These are phyloP conservation scores for Chenopodium quinoa DNA, from an alignment of 148 eudicot genomes.

Conservation along the genomic window DNA sequence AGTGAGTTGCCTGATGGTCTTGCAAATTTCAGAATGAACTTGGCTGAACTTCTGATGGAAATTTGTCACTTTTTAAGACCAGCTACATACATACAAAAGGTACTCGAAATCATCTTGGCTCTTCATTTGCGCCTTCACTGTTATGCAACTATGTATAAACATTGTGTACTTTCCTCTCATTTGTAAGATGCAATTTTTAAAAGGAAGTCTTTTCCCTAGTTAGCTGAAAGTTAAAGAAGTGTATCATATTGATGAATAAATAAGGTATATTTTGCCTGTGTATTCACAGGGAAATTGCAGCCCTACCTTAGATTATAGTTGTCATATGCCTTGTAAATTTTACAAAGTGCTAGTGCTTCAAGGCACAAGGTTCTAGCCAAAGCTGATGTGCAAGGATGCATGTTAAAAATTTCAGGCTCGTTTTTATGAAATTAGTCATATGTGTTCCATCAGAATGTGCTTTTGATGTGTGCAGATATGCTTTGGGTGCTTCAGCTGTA, in stretches of 20 bases:
- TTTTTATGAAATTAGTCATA: neutral
- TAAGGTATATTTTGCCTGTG: neutral
- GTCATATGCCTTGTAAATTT: neutral
- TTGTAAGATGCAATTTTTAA: neutral
- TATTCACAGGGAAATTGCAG: neutral
- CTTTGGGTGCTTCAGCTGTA: neutral
- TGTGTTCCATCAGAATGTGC: neutral
- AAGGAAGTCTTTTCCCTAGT: neutral
- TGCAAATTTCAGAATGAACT: slow-evolving; percentile 72
- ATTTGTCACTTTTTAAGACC: slow-evolving; percentile 75
- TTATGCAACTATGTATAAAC: neutral
- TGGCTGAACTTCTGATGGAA: slow-evolving; percentile 88
- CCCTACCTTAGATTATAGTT: neutral
- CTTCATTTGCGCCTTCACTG: neutral
- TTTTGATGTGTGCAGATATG: neutral
- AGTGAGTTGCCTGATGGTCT: slow-evolving; percentile 83
- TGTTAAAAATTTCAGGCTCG: neutral
- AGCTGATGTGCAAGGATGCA: slow-evolving; percentile 1
- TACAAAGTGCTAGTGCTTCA: neutral
- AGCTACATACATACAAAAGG: slow-evolving; percentile 68
- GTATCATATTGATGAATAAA: neutral
- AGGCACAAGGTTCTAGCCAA: neutral
- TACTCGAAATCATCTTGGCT: slow-evolving; percentile 23
- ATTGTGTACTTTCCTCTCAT: slow-evolving; percentile 3
- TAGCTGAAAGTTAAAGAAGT: neutral